A percentile compares a stretch with the other conserved stretches of the same genome.
Evolutionary conservation across 176 grass and related monocot genomes (phyloP).

Genomic region (Echinochloa phyllopogon): DNA sequence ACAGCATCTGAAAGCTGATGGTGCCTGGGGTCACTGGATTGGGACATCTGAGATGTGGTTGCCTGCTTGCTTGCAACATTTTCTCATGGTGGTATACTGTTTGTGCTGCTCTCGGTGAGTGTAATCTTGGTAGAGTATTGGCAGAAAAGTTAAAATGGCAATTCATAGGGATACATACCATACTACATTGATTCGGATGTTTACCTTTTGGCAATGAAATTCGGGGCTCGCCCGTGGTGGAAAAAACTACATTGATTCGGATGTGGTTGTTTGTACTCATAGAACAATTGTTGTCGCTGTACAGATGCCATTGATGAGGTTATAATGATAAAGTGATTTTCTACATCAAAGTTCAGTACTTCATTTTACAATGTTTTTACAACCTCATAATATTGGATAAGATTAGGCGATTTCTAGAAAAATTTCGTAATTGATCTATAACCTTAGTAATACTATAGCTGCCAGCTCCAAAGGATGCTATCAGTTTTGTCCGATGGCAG

Average conservation of each 20-base stretch:
- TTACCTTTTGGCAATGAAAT: too few species aligned
- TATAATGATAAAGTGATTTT: conserved; percentile 29
- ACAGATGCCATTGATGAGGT: conserved; percentile 41
- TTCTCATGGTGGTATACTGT: conserved; percentile 40
- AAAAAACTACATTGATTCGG: conserved; percentile 13
- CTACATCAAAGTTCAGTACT: not conserved
- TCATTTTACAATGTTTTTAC: not conserved
- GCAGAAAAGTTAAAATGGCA: not conserved
- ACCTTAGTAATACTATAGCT: too few species aligned
- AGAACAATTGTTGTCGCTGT: conserved; percentile 32
- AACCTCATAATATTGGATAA: not conserved
- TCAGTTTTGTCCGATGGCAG: not conserved
- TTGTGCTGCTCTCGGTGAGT: conserved; percentile 7
- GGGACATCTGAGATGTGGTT: not conserved
- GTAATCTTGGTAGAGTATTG: conserved; percentile 19
- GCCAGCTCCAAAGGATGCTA: not conserved
- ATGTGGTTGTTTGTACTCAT: conserved; percentile 35
- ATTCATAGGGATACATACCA: conserved; percentile 41
- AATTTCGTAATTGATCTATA: not conserved
- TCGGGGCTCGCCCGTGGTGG: too few species aligned
- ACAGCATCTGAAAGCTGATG: not conserved
- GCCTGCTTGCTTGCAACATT: not conserved
- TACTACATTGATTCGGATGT: conserved; percentile 24
- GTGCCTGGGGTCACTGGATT: conserved; percentile 2
- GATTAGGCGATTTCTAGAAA: not conserved